Conservation (phyloP, 371 early-diverging fungal species). For the Syncephalastrum racemosum region DNA sequence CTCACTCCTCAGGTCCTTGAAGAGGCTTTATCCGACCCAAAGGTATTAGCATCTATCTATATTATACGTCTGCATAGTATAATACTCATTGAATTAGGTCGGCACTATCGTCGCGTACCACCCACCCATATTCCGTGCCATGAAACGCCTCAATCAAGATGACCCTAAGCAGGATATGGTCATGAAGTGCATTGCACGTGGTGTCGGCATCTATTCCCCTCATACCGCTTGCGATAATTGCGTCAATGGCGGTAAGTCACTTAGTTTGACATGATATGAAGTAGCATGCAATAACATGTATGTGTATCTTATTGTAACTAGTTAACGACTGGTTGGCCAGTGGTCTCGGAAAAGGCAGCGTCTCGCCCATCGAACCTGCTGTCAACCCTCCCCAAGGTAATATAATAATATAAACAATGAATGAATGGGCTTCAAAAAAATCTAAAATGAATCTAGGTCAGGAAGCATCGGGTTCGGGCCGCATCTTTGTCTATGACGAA, state of each 20-base stretch:
- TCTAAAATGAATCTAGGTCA: constrained; percentile 48
- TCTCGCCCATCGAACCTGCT: constrained; percentile 53
- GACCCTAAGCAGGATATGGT: constrained; percentile 83
- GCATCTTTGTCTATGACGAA: constrained; percentile 64
- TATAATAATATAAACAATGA: constrained; percentile 7
- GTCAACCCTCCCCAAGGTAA: constrained; percentile 57
- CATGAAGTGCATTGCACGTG: constrained; percentile 78
- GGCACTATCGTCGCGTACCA: constrained; percentile 95
- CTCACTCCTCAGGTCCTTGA: constrained; percentile 85
- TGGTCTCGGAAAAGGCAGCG: constrained; percentile 58
- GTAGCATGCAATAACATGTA: not conserved
- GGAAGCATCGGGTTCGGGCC: constrained; percentile 72
- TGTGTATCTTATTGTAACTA: constrained; percentile 18
- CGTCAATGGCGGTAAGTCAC: constrained; percentile 69
- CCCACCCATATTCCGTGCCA: constrained; percentile 90
- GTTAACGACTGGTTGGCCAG: constrained; percentile 86
- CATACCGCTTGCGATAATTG: constrained; percentile 95
- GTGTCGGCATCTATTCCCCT: constrained; percentile 94
- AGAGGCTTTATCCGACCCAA: constrained; percentile 83
- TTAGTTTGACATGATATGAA: not conserved
- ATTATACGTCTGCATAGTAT: constrained; percentile 6
- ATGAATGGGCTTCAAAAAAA: not conserved
- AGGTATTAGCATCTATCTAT: constrained; percentile 17
- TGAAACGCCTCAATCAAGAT: constrained; percentile 79
- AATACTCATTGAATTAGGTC: constrained; percentile 34